Base-by-base conservation (phyloP, 371 early-diverging fungal genomes). In the Encephalitozoon romaleae region DNA sequence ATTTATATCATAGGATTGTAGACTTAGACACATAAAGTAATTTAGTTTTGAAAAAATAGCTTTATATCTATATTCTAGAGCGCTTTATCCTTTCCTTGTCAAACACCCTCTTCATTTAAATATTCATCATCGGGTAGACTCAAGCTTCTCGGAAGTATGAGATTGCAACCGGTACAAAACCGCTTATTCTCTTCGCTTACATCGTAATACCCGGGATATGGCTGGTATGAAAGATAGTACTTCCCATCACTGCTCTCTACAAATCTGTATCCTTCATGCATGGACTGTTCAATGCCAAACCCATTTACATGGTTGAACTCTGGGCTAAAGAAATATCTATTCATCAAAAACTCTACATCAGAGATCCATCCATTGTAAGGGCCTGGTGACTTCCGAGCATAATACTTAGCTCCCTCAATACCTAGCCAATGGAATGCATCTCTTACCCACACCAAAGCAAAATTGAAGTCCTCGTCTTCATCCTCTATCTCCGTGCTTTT, bases 271-370 rank as follows among this genome's bases (percentile, higher is more conserved):
- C 59, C 59, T 34, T 59, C 59, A 9, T 59, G 32, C 18, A 59
- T 34, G 3, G 59, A 38, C 59, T 59, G 34, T 28, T 59, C 21
- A n/a, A 59, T 59, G 18, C 18, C 59, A 59, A 59, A 25, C 3
- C 59, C 59, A 34, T 59, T 59, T 34, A 59, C 59, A 15, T 54
- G 54, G n/a, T 59, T 59, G 59, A 59, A 59, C 34, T 59, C 59
- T 4, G 59, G 59, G 15, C 59, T 59, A 21, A 59, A 59, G 59
- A 59, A 59, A 21, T 59, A 59, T 5, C 59, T 59, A 15, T 59
- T 59, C 59, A 59, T 59, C 59, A 59, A 34, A 15, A 59, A 59
- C 59, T 59, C 59, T 18, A 59, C 38, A 21, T 59, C 59, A 6
- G 38, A 30, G n/a, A 38, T 34, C 59, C 59, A 59, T 34, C 59